Evolutionary conservation across 352 stramenopile genomes (phyloP), one percentile per base, ranked within the genome.

Genomic region (Ophiocytium majus): DNA sequence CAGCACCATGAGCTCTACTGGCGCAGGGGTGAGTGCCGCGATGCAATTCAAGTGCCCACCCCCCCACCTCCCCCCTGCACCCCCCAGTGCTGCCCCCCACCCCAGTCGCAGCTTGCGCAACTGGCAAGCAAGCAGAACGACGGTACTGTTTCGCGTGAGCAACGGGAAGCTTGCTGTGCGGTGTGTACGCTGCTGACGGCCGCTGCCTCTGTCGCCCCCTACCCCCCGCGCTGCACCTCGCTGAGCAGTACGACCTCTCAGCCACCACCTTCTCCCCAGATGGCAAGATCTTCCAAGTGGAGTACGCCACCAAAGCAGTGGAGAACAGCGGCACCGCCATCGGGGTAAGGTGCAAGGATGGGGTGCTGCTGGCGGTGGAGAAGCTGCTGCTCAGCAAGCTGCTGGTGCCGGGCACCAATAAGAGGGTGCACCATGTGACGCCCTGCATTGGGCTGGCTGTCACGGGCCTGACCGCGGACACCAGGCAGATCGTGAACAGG

Each of bases 301-400:
- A 99, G 88, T 99, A 99, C 85, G 97, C 97, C 78, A 95, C 94
- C 88, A 99, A 99, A 89, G 96, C 97, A 28, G 96, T 99, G 75
- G 97, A 98, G 89, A 98, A 98, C 92, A 97, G 94, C 28, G 82
- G 82, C 66, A 99, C 96, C 1, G 95, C 95, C 10, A 95, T 99
- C 81, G 97, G 97, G n/a, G 95, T 99, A 76, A 95, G 97, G 89
- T 99, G 96, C 91, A 94, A 91, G 82, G 96, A 99, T 89, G 97
- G 97, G 81, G 92, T 99, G 85, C 96, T 99, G 81, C 94, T 99
- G 87, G 96, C 92, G 37, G 95, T 98, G 17, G 96, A 98, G 90
- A 99, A 99, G 90, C 74, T 89, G 14, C 79, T 89, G 9, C 64
- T 86, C 14, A 97, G 93, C 36, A 97, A 96, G 90, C 95, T 98